Conservation (phyloP, 768 basidiomycete species). For the Boletellus ananiceps region DNA sequence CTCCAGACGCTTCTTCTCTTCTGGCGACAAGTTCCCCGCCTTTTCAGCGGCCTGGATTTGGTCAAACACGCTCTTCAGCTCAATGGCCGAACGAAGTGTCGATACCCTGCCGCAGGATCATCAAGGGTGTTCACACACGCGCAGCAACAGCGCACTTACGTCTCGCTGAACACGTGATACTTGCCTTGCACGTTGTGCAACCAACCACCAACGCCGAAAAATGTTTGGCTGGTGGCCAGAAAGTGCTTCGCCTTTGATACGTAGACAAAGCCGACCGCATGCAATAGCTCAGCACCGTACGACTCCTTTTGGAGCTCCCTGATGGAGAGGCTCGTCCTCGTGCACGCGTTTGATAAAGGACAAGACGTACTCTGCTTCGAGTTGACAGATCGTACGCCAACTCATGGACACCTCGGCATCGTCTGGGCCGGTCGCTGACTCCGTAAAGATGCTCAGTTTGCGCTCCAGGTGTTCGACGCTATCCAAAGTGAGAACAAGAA, state of each 20-base stretch:
- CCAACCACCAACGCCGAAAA: slow-evolving; percentile 88
- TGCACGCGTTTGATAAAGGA: background rate
- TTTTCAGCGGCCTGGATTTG: slow-evolving; percentile 89
- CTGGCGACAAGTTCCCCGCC: slow-evolving; percentile 70
- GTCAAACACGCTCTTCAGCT: slow-evolving; percentile 86
- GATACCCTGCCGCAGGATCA: slow-evolving; percentile 52
- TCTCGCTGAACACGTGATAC: slow-evolving; percentile 91
- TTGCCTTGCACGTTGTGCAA: slow-evolving; percentile 88
- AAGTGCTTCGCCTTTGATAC: slow-evolving; percentile 77
- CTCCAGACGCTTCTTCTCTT: slow-evolving; percentile 78
- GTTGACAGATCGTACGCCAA: slow-evolving; percentile 70
- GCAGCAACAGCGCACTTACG: slow-evolving; percentile 45
- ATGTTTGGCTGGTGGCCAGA: slow-evolving; percentile 64
- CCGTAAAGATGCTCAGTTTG: slow-evolving; percentile 84
- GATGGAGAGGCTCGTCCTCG: slow-evolving; percentile 3
- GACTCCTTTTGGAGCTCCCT: slow-evolving; percentile 83
- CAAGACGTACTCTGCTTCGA: slow-evolving; percentile 73
- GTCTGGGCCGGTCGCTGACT: slow-evolving; percentile 67
- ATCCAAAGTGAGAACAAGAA: slow-evolving; percentile 2
- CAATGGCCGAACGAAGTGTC: slow-evolving; percentile 80
- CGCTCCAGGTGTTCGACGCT: slow-evolving; percentile 68
- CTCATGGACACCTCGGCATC: slow-evolving; percentile 67
- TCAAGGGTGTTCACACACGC: background rate
- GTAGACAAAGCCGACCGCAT: slow-evolving; percentile 86
- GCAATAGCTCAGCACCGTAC: slow-evolving; percentile 81